Base-by-base conservation (phyloP, 2,329 filamentous ascomycete genomes). In the Aureobasidium sp. region DNA sequence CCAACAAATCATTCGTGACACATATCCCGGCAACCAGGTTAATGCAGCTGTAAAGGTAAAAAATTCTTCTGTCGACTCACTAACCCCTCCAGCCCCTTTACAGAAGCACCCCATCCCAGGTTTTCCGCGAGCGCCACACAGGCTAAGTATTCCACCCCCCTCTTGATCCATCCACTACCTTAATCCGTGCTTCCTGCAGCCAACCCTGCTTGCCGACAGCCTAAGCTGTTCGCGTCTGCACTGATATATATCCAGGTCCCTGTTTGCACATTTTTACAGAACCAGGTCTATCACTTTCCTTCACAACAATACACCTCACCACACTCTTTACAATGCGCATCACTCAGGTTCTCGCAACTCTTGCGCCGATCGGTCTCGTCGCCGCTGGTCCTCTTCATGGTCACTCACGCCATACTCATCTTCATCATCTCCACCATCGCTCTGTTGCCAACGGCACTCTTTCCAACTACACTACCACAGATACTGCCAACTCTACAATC, bases 31-130 rank as follows among this genome's bases (percentile, higher is more conserved):
- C 47, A 60, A 50, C 57, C 57, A 42, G 57, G 57, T 60, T 60
- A 27, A 60, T 60, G 57, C 57, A 60, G 57, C 47, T 42, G 45
- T 60, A 37, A 52, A 60, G 47, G 47, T 48, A 48, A 52, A 60
- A 49, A 45, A 59, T 27, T 50, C 47, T 52, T 44, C 57, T n/a
- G n/a, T 27, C 31, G 35, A 45, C n/a, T 37, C 24, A 60, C 57
- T 60, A 60, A 60, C 57, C 57, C 57, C 57, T 50, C 57, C 47
- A 50, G 45, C 57, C 57, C 57, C 57, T 60, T 60, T 60, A 50
- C 57, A 60, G 57, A 45, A 60, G 45, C 31, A 59, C 31, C 52
- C 35, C 19, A 50, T 44, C 37, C 57, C 57, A 40, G 29, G 57
- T 40, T 60, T 52, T 52, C 27, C 24, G 24, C 45, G 24, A 60